A percentile compares a stretch with the other conserved stretches of the same genome.
phyloP scores from a whole-genome alignment of 148 eudicot species.

The Vaccinium corymbosum region DNA sequence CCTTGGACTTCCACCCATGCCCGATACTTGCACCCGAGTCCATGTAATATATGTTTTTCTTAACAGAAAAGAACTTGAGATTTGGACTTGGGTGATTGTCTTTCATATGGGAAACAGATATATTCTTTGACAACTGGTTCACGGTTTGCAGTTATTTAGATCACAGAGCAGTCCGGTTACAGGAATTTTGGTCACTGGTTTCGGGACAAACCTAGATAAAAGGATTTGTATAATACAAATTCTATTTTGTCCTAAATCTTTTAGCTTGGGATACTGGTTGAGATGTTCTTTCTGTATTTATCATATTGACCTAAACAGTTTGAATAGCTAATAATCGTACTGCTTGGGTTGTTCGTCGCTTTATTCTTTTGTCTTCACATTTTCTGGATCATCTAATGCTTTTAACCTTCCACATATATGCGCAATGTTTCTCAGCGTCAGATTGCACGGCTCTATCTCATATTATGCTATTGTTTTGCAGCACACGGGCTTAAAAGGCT shows the following conservation, averaged over 20 bases:
- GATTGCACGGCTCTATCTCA: background rate
- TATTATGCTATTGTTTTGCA: conserved; percentile 18
- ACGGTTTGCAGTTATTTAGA: too few relatives aligned
- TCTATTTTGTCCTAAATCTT: background rate
- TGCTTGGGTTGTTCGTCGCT: background rate
- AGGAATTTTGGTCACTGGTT: background rate
- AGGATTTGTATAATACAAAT: background rate
- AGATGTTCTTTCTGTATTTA: background rate
- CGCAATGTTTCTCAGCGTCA: background rate
- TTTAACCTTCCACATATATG: background rate
- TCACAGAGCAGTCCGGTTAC: background rate
- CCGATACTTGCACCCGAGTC: too few relatives aligned
- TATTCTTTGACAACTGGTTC: too few relatives aligned
- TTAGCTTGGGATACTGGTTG: background rate
- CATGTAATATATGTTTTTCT: too few relatives aligned
- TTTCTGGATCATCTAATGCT: background rate
- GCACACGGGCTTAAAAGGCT: conserved; percentile 90
- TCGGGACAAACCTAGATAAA: background rate
- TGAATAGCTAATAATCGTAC: background rate
- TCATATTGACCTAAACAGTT: too few relatives aligned
- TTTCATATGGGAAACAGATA: too few relatives aligned
- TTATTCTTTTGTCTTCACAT: background rate
- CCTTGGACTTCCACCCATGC: too few relatives aligned
- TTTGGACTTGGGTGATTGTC: too few relatives aligned
- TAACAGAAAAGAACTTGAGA: too few relatives aligned